A percentile compares a stretch with the other conserved stretches of the same genome.
These are phyloP conservation scores for Mortierella sp. DNA, from an alignment of 371 early-diverging fungal genomes.

Conservation along the genomic window DNA sequence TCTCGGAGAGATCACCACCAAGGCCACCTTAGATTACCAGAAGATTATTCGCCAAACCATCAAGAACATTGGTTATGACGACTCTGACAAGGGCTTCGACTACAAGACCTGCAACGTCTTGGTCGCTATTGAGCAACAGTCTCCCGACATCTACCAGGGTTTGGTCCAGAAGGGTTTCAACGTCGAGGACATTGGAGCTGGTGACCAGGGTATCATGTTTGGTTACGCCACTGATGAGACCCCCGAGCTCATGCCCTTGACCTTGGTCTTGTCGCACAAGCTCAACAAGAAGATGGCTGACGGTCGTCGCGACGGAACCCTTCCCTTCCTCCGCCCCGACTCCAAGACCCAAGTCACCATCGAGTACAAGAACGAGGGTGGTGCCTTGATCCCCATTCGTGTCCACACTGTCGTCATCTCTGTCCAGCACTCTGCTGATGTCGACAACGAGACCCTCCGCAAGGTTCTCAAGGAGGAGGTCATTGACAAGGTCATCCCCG, in stretches of 20 bases:
- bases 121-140: slow-evolving; percentile 99
- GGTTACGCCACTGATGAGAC: slow-evolving; percentile 99
- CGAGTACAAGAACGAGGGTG: slow-evolving; percentile 96
- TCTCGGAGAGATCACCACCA: slow-evolving; percentile 99
- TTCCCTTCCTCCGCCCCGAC: slow-evolving; percentile 95
- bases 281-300: slow-evolving; percentile 96
- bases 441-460: slow-evolving; percentile 87
- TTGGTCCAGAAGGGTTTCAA: slow-evolving; percentile 90
- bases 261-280: slow-evolving; percentile 96
- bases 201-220: slow-evolving; percentile 99
- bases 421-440: slow-evolving; percentile 96
- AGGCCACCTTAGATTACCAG: slow-evolving; percentile 97
- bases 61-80: slow-evolving; percentile 98
- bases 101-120: slow-evolving; percentile 99
- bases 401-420: slow-evolving; percentile 99
- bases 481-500: slow-evolving; percentile 95
- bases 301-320: slow-evolving; percentile 91
- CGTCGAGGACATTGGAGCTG: slow-evolving; percentile 98
- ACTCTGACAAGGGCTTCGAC: slow-evolving; percentile 98
- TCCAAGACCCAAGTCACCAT: slow-evolving; percentile 99
- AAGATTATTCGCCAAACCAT: slow-evolving; percentile 97
- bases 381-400: slow-evolving; percentile 93
- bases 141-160: slow-evolving; percentile 98
- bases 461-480: slow-evolving; percentile 94
- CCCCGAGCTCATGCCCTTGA: slow-evolving; percentile 99